Evolutionary conservation across 2,329 filamentous ascomycete genomes (phyloP), one percentile per base, ranked within the genome.

Genomic region (Venturiaceae sp.): DNA sequence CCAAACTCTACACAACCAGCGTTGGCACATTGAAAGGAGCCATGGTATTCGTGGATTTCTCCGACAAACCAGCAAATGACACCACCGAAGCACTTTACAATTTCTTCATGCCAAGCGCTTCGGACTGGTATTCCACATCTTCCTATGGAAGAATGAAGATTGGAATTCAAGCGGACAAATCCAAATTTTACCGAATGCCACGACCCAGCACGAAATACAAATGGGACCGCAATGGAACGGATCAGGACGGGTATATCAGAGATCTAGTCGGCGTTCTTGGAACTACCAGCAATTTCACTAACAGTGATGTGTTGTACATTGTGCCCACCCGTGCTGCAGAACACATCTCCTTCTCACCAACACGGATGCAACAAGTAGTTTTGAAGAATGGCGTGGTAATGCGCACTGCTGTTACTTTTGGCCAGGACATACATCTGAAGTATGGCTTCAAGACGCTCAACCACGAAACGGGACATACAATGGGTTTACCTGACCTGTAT

Each of bases 401-500:
- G 23, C 52, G 54, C 21, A 61, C 37, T 53, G 46, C 56, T 1
- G 55, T 64, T 16, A 63, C 63, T 11, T 64, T 39, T 26, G 62
- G 62, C 3, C 61, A 63, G 36, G 63, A 64, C 53, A 23, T 62
- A 32, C 59, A 58, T 32, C 21, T 34, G 26, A 23, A 3, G 11
- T 62, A 59, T 57, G 60, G 60, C 2, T 57, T 16, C 39, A 62
- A 63, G 57, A 57, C 57, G 9, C 26, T 64, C 14, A 63, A 63
- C 47, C 63, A 63, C 53, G 62, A 64, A 53, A 63, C 58, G 3
- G 62, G 60, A 3, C 63, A 64, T 44, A 34, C 60, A 1, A 61
- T 63, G 55, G 61, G 63, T 1, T 37, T 64, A 19, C 62, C 60
- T 2, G 62, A 63, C 53, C 57, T 64, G 41, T 64, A 64, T 55